Evolutionary conservation across 495 filamentous ascomycete genomes (phyloP).

Genomic region (Aspergillus carlsbadensis): DNA sequence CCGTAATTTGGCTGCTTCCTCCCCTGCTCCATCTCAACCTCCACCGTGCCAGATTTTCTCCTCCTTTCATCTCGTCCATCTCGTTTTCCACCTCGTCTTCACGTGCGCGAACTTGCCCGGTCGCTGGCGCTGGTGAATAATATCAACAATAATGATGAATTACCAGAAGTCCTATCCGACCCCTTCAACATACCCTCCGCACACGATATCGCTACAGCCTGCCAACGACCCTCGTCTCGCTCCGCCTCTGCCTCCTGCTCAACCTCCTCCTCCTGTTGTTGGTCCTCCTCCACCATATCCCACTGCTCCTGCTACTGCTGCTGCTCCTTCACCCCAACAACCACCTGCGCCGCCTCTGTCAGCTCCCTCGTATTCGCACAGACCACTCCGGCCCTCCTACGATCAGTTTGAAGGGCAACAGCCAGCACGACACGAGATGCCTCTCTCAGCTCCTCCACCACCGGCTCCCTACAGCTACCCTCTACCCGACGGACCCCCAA

Average conservation of each 20-base stretch:
- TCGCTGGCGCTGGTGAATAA: neutral
- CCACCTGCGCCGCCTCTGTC: neutral
- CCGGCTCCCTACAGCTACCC: conserved; percentile 26
- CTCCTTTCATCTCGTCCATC: conserved; percentile 3
- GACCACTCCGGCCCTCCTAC: conserved; percentile 17
- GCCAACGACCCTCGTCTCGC: neutral
- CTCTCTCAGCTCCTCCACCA: conserved; percentile 16
- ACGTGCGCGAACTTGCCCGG: conserved; percentile 7
- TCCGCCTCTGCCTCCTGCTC: neutral
- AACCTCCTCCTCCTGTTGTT: conserved; percentile 1
- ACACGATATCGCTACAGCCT: neutral
- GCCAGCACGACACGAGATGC: conserved; percentile 24
- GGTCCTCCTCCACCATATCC: conserved; percentile 13
- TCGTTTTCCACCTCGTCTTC: neutral
- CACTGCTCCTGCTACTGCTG: conserved; percentile 21
- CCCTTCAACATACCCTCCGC: conserved; percentile 6
- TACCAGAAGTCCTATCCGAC: conserved; percentile 11
- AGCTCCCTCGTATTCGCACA: conserved; percentile 18
- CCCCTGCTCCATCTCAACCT: neutral
- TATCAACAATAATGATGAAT: conserved; percentile 11
- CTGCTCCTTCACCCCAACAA: conserved; percentile 27
- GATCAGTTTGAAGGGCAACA: conserved; percentile 22
- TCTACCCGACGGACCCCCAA: conserved; percentile 19
- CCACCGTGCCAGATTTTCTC: neutral
- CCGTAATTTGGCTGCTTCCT: conserved; percentile 14